Evolutionary conservation across 1,284 basidiomycete genomes (phyloP), one percentile per base, ranked within the genome.

Genomic region (Malassezia furfur): DNA sequence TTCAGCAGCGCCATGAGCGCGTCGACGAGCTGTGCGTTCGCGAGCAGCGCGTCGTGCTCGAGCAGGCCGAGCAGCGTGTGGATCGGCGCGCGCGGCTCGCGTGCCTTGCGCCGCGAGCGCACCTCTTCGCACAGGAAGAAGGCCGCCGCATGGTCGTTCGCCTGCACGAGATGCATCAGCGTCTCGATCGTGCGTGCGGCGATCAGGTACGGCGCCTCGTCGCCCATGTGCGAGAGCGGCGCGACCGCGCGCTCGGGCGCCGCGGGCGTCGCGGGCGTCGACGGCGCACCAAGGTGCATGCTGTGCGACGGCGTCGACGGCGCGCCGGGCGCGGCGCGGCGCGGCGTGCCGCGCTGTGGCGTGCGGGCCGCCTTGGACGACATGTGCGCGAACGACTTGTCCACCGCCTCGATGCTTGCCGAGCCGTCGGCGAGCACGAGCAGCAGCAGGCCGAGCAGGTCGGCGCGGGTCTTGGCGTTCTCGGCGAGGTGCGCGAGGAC

Each of bases 401-500:
- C 94, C 17, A 96, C 89, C 0, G 87, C 83, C 4, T 85, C 84
- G 10, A 93, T 80, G 74, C 96, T 94, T 12, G 87, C 88, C 1
- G 90, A 87, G 15, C 93, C 93, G 66, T 96, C 94, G 75, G 96
- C 89, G 5, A 98, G 79, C 59, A 98, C 89, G 60, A 84, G 86
- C 11, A 99, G 80, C 17, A 99, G 81, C 28, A 96, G 81, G 70
- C 90, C 91, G 78, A 98, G 87, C 28, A 98, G 80, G 66, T 99
- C 94, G 3, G 83, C 84, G 19, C 93, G 83, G 1, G 91, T 93
- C 73, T 87, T 89, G 2, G 83, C 79, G 74, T 99, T 98, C 78
- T 98, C 91, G 76, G 91, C 96, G 5, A 99, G 80, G 73, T 98
- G 93, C 61, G 88, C 85, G 28, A 99, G 83, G 2, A 96, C 86